phyloP scores from a whole-genome alignment of 2,329 filamentous ascomycete genomes.

The Sordariomycetes sp. region DNA sequence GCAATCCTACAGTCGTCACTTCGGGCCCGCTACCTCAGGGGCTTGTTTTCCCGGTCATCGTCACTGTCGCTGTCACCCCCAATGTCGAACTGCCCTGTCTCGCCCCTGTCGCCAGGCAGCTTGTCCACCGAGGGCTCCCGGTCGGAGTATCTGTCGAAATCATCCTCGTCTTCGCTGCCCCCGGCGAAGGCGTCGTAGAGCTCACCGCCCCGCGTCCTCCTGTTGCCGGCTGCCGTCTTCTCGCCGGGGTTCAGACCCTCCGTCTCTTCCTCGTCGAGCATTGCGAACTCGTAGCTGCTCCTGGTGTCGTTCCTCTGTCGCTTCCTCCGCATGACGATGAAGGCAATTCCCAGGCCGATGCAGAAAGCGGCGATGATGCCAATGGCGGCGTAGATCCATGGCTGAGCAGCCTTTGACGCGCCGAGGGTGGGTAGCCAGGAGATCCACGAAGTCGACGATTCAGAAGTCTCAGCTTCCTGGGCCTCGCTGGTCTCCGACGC shows the following conservation, averaged over 20 bases:
- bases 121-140: conserved; percentile 18
- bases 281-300: conserved; percentile 89
- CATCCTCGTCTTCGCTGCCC: conserved; percentile 56
- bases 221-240: conserved; percentile 29
- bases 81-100: conserved; percentile 39
- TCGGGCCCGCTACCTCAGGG: neutral
- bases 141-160: conserved; percentile 14
- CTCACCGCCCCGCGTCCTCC: conserved; percentile 66
- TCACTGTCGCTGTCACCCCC: conserved; percentile 36
- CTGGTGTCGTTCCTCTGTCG: conserved; percentile 65
- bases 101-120: conserved; percentile 20
- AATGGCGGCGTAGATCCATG: conserved; percentile 87
- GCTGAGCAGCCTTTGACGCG: conserved; percentile 74
- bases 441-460: conserved; percentile 62
- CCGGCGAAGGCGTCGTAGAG: conserved; percentile 97
- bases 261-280: conserved; percentile 74
- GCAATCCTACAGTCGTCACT: too few relatives aligned
- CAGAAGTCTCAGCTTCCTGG: conserved; percentile 26
- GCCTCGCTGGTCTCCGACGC: conserved; percentile 17
- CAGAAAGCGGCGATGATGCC: conserved; percentile 83
- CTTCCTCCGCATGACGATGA: conserved; percentile 70
- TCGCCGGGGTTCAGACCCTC: conserved; percentile 40
- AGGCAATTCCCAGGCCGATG: conserved; percentile 67
- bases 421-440: conserved; percentile 89
- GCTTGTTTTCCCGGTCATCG: conserved; percentile 21